Base-by-base conservation (phyloP, 78 protist genomes). In the Emiliania huxleyi region DNA sequence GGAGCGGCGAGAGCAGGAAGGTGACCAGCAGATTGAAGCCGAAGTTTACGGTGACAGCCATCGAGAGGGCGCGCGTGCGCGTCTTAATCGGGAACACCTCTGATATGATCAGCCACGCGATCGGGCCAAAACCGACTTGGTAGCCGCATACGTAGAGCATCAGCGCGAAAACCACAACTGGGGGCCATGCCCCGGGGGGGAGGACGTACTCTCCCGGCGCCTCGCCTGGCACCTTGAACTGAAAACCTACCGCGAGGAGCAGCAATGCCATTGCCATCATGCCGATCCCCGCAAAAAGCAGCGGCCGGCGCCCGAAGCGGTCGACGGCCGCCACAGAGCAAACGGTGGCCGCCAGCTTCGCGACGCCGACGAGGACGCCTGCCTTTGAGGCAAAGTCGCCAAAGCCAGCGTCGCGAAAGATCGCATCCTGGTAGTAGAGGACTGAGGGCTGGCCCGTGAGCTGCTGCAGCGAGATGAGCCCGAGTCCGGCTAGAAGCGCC, bases 381-480 rank as follows among this genome's bases (percentile, higher is more conserved):
- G 87, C 87, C n/a, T 4, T 22, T 0, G 33, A 15, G 2, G 43
- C 87, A 33, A 42, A 37, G 44, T 6, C 18, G 42, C 21, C 81
- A 22, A 71, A 71, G 81, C 81, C 81, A 2, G 42, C 81, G 5
- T 71, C 45, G 21, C 42, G 48, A 4, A 77, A 23, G 35, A 77
- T 40, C 15, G 29, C 19, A 6, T 77, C 23, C 15, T 40, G 43
- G 46, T 77, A 77, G 87, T 77, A 42, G 43, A 77, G 87, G 15
- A 77, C 87, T 18, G 87, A 77, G 18, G 87, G 87, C 46, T 77
- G 87, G 12, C 87, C 87, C n/a, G 87, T 37, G 38, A 77, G 44
- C 87, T 77, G 87, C 87, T 77, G 87, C 43, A 77, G 23, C 48
- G 8, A 1, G 21, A 77, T 22, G 18, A 77, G 87, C 23, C 87